These are phyloP conservation scores for Physcomitrellopsis africana DNA, from an alignment of 225 moss, liverwort and hornwort species.

Conservation along the genomic window DNA sequence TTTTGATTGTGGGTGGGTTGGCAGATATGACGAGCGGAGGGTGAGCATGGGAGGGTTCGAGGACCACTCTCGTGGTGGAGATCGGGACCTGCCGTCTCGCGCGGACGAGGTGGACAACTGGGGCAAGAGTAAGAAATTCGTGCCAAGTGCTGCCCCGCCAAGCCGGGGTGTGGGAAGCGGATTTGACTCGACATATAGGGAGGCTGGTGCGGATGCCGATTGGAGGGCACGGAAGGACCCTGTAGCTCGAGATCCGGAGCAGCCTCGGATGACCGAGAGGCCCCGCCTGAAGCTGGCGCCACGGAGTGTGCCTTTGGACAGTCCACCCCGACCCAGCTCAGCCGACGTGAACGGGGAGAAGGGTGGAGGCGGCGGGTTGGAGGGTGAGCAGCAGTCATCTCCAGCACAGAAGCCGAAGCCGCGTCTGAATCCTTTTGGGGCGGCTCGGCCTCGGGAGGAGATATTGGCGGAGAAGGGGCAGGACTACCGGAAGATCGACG, in stretches of 20 bases:
- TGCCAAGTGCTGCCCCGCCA: slow-evolving; percentile 45
- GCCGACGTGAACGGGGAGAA: slow-evolving; percentile 49
- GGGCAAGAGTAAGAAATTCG: slow-evolving; percentile 65
- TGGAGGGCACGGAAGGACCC: slow-evolving; percentile 58
- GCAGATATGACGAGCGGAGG: slow-evolving; percentile 43
- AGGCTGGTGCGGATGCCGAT: slow-evolving; percentile 59
- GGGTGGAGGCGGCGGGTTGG: slow-evolving; percentile 38
- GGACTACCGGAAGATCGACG: slow-evolving; percentile 74
- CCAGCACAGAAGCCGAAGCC: slow-evolving; percentile 47
- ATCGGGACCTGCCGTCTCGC: slow-evolving; percentile 42
- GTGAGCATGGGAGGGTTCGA: slow-evolving; percentile 39
- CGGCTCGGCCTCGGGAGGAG: slow-evolving; percentile 66
- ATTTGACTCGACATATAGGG: slow-evolving; percentile 57
- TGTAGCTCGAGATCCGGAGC: slow-evolving; percentile 38
- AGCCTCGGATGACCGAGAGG: slow-evolving; percentile 49
- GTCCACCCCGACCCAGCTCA: slow-evolving; percentile 26
- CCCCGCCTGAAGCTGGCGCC: slow-evolving; percentile 59
- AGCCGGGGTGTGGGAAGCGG: slow-evolving; percentile 43
- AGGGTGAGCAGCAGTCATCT: slow-evolving; percentile 32
- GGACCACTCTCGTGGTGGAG: slow-evolving; percentile 17
- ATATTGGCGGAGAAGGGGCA: slow-evolving; percentile 78
- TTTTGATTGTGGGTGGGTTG: background rate
- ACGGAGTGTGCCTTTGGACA: slow-evolving; percentile 51
- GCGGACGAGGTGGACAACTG: slow-evolving; percentile 36
- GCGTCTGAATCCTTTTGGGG: slow-evolving; percentile 62